Evolutionary conservation across 352 stramenopile species (phyloP).

Genomic region (Globisporangium paroecandrum): DNA sequence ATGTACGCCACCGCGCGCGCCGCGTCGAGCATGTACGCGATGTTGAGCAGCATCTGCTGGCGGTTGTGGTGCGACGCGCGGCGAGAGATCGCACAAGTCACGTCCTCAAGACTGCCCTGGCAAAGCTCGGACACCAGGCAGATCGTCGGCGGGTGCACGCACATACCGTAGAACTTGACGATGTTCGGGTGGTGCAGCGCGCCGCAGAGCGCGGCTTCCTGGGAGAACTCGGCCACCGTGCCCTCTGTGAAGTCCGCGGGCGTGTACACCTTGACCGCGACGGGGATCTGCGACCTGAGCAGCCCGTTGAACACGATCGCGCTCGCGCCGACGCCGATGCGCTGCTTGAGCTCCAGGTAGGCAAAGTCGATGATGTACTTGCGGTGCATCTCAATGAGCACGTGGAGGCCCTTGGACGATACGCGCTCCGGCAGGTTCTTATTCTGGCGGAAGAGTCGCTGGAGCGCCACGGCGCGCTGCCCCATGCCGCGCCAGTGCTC

Average conservation of each 20-base stretch:
- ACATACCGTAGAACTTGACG: constrained; percentile 62
- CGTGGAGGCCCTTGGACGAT: constrained; percentile 57
- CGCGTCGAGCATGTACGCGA: constrained; percentile 64
- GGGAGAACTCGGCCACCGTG: constrained; percentile 50
- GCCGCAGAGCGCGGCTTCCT: constrained; percentile 56
- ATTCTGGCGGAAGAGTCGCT: constrained; percentile 47
- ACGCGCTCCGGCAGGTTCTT: constrained; percentile 43
- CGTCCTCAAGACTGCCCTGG: constrained; percentile 51
- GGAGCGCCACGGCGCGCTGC: constrained; percentile 25
- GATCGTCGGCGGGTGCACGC: constrained; percentile 59
- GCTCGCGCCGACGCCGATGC: constrained; percentile 47
- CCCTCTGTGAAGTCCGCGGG: constrained; percentile 57
- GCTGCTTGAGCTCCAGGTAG: constrained; percentile 47
- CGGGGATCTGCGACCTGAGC: constrained; percentile 40
- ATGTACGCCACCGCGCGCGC: constrained; percentile 64
- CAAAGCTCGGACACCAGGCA: constrained; percentile 71
- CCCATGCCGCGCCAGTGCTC: constrained; percentile 49
- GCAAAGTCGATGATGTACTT: constrained; percentile 76
- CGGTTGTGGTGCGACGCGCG: constrained; percentile 36
- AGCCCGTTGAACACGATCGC: constrained; percentile 50
- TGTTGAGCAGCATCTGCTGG: constrained; percentile 53
- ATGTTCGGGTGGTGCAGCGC: constrained; percentile 62
- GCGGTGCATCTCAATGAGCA: constrained; percentile 70
- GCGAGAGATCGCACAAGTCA: constrained; percentile 36
- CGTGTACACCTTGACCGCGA: constrained; percentile 73